Percentiles rank a stretch among this genome's conserved stretches.
Conservation (phyloP, 768 basidiomycete genomes). For the Trametes villosa region DNA sequence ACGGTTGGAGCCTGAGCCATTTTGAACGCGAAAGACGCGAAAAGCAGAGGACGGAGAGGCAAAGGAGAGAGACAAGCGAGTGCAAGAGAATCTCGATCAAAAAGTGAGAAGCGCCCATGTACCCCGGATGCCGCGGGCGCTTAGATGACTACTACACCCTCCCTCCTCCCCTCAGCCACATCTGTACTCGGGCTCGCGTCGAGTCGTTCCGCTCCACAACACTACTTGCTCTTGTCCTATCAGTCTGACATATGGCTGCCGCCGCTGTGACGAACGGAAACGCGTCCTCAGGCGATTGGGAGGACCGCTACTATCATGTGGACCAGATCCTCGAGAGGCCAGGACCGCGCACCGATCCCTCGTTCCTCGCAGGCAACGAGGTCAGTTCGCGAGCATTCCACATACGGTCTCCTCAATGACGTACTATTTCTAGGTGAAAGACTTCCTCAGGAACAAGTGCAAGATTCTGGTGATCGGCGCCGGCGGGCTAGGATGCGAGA, state of each 20-base stretch:
- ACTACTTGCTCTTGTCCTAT: not conserved
- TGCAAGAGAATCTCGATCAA: conserved; percentile 9
- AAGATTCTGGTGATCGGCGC: conserved; percentile 99
- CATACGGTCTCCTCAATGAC: not conserved
- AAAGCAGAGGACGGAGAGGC: not conserved
- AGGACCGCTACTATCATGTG: conserved; percentile 75
- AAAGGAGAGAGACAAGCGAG: not conserved
- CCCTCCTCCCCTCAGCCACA: conserved; percentile 2
- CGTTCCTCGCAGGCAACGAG: conserved; percentile 79
- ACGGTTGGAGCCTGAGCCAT: conserved; percentile 33
- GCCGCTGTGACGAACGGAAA: conserved; percentile 39
- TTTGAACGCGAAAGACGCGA: not conserved
- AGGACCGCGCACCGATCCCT: conserved; percentile 89
- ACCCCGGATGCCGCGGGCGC: conserved; percentile 12
- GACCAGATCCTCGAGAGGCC: conserved; percentile 85
- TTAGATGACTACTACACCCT: conserved; percentile 8
- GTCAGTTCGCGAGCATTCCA: conserved; percentile 46
- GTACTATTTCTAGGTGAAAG: conserved; percentile 72
- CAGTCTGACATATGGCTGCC: conserved; percentile 11
- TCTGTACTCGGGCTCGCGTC: not conserved
- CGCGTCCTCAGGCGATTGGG: conserved; percentile 49
- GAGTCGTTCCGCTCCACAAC: not conserved
- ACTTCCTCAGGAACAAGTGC: conserved; percentile 78
- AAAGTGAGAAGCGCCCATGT: conserved; percentile 17
- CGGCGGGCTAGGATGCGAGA: conserved; percentile 97